phyloP scores from a whole-genome alignment of 2,329 filamentous ascomycete species.

The Trichoderma arundinaceum region DNA sequence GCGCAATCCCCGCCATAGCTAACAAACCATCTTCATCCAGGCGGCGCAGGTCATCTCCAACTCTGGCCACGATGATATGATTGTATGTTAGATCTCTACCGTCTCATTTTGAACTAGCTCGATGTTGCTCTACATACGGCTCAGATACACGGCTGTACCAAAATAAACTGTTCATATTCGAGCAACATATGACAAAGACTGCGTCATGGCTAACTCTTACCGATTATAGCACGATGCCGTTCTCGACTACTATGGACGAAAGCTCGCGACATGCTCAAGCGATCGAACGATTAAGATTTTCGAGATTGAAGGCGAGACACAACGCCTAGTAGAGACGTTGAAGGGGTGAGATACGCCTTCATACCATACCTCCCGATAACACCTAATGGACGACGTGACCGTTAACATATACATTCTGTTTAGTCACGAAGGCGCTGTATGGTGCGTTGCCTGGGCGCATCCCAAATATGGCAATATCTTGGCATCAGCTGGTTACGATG shows the following conservation, averaged over 20 bases:
- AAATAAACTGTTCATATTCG: background rate
- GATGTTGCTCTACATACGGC: background rate
- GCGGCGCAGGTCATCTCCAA: constrained; percentile 54
- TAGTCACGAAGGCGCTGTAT: constrained; percentile 95
- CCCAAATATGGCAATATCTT: constrained; percentile 99
- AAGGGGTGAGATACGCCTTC: constrained; percentile 69
- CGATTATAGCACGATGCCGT: constrained; percentile 84
- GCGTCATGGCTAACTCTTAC: constrained; percentile 31
- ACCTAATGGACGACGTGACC: background rate
- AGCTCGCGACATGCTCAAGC: constrained; percentile 94
- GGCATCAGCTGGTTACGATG: constrained; percentile 93
- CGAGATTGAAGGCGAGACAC: constrained; percentile 91
- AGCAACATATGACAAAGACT: constrained; percentile 28
- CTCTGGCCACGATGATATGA: constrained; percentile 92
- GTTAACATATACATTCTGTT: background rate
- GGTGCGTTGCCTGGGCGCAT: constrained; percentile 97
- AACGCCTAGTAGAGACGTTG: constrained; percentile 87
- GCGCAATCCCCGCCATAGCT: constrained; percentile 34
- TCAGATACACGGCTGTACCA: too few species aligned
- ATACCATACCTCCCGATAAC: background rate
- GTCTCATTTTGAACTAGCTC: background rate
- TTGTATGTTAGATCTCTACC: constrained; percentile 68
- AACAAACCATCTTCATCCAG: constrained; percentile 41
- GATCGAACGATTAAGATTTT: constrained; percentile 99
- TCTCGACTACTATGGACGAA: constrained; percentile 96